Base-by-base conservation (phyloP, 495 filamentous ascomycete species). In the Xeromyces bisporus region DNA sequence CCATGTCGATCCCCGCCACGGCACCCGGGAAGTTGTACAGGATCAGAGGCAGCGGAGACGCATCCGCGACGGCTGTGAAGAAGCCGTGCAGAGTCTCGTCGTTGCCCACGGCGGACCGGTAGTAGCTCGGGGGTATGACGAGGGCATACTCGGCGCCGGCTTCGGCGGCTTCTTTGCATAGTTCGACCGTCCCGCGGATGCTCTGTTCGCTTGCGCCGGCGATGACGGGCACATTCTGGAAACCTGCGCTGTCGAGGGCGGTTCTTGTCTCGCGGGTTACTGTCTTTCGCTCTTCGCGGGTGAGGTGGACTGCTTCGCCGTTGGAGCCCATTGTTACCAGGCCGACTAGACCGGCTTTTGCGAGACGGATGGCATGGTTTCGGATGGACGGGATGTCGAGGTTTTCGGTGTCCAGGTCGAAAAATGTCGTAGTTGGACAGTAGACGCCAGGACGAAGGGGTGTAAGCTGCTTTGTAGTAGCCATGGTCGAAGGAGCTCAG, bases 11-110 rank as follows among this genome's bases (percentile, higher is more conserved):
- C 16, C 83, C 83, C n/a, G 80, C 71, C 3, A 91, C 83, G 21
- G 82, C 83, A 21, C 82, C 83, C 1, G 83, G 83, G 56, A 91
- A 91, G 62, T 92, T 91, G 62, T 91, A 89, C 8, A 92, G 60
- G 33, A 87, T 69, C n/a, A 92, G 57, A 2, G 80, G 79, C 10
- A 91, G 50, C 5, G 83, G 80, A 14, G 71, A 77, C 7, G 42
- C 62, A 46, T 86, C 77, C 15, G 83, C 83, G 1, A 89, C 78
- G 18, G 63, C 60, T 10, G 67, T 73, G 60, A 76, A 91, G 62
- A 76, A 91, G 41, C 74, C 72, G 41, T 74, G 72, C 18, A 92
- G 61, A 21, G 78, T 69, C 31, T 76, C 69, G 42, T 89, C 80
- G 47, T 79, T 78, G 26, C 56, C 58, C 55, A 80, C 80, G 20